Evolutionary conservation across 2,329 filamentous ascomycete species (phyloP), one percentile per base, ranked within the genome.

Genomic region (Cladosporium sp.): DNA sequence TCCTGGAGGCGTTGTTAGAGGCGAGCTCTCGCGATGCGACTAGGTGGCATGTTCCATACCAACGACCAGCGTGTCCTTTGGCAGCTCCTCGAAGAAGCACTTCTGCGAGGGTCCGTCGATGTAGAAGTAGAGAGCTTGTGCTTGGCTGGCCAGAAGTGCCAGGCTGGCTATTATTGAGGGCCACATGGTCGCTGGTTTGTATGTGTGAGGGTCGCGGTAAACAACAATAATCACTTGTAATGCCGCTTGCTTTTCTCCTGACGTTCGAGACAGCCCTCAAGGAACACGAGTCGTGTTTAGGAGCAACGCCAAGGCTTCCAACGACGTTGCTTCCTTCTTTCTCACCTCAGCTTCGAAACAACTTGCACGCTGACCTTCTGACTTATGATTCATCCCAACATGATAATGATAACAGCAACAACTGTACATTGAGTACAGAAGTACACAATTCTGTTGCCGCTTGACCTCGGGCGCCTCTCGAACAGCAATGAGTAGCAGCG

Each of bases 11-110:
- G 12, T n/a, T 16, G n/a, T 35, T 16, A 35, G 32, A 16, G 9
- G 22, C 9, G 22, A 5, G 5, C 5, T 27, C 5, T 9, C 4
- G 9, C 9, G 22, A 4, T 4, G 9, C 22, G 9, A 27, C 4
- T 5, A 27, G 22, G 22, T 27, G 22, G 22, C 22, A 27, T 27
- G 22, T 27, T 15, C 20, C 80, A 55, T 76, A 85, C 82, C 93
- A 53, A 96, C 91, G 50, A 98, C 92, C 52, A 98, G 76, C 12
- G 93, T 97, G 70, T 95, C 92, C 77, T 97, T 96, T 58, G 93
- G 91, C 53, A 98, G 80, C 72, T 97, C 92, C 75, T 98, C 93
- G 74, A 87, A 95, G 82, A 98, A 98, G 74, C 93, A 98, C 75
- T 94, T 96, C 59, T 88, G 85, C 57, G 81, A 75, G 43, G 80